phyloP scores from a whole-genome alignment of 2,329 filamentous ascomycete species.

The Eutypa lata region DNA sequence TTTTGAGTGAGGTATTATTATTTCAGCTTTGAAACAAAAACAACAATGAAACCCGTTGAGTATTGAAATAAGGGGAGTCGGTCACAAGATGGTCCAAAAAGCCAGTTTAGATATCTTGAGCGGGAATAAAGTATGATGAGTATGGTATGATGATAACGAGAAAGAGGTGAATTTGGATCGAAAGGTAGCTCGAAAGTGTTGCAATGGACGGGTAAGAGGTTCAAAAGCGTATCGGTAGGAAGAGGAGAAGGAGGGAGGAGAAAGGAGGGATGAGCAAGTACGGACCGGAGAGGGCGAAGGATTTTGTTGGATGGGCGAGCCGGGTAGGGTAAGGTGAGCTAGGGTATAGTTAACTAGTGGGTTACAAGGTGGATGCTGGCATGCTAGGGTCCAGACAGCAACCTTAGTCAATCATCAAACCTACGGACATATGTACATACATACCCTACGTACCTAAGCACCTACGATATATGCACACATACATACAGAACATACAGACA shows the following conservation, averaged over 20 bases:
- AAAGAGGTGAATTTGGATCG: too few relatives aligned
- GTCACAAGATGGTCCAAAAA: conserved; percentile 4
- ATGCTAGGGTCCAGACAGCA: conserved; percentile 1
- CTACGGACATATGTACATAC: neutral
- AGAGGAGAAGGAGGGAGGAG: conserved; percentile 12
- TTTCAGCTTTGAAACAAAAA: conserved; percentile 8
- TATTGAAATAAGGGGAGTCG: conserved; percentile 1
- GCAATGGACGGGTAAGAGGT: conserved; percentile 1
- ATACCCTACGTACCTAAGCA: neutral
- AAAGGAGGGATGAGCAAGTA: conserved; percentile 8
- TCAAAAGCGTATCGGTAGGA: conserved; percentile 2
- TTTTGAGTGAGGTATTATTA: conserved; percentile 23
- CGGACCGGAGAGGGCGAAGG: conserved; percentile 21
- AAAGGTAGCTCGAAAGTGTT: neutral
- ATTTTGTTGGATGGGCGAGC: conserved; percentile 20
- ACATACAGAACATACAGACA: too few relatives aligned
- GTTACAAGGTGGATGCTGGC: neutral
- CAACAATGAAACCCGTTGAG: conserved; percentile 12
- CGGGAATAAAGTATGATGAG: neutral
- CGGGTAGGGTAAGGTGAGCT: neutral
- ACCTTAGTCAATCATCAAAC: too few relatives aligned
- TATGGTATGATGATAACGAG: neutral
- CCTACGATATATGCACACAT: too few relatives aligned
- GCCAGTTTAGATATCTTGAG: neutral
- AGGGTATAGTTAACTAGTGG: too few relatives aligned